Conservation (phyloP, 192 early-diverging fungal species). For the Backusella mclennaniae region DNA sequence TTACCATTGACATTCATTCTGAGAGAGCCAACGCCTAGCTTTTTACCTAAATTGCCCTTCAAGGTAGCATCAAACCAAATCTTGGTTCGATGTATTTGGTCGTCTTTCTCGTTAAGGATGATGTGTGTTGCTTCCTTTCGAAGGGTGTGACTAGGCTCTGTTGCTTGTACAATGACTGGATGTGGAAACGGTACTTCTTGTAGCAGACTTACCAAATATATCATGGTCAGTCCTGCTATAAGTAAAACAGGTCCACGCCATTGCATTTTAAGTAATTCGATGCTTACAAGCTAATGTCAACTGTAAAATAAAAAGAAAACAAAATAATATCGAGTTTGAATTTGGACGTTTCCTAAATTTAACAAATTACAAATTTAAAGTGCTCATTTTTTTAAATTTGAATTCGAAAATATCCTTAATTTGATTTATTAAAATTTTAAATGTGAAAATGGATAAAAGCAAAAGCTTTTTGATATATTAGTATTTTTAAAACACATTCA, state of each 20-base stretch:
- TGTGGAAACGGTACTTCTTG: constrained; percentile 36
- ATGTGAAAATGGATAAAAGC: too few relatives aligned
- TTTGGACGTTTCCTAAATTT: not conserved
- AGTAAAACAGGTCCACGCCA: constrained; percentile 37
- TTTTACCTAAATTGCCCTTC: not conserved
- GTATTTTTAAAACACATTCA: too few relatives aligned
- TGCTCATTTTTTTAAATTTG: too few relatives aligned
- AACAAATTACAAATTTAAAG: too few relatives aligned
- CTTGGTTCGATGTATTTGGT: constrained; percentile 30
- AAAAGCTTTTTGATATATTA: too few relatives aligned
- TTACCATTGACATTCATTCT: constrained; percentile 17
- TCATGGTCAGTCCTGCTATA: constrained; percentile 27
- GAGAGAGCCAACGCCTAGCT: constrained; percentile 15
- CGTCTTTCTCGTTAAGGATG: constrained; percentile 14
- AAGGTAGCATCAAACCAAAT: constrained; percentile 22
- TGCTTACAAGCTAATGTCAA: not conserved
- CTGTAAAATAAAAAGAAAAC: not conserved
- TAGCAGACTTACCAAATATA: constrained; percentile 38
- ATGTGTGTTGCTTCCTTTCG: constrained; percentile 8
- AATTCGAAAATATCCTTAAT: too few relatives aligned
- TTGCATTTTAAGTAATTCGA: constrained; percentile 22
- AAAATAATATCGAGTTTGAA: not conserved
- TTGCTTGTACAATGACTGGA: constrained; percentile 17
- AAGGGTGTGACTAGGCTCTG: not conserved
- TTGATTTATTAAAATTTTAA: too few relatives aligned